A percentile compares a stretch with the other conserved stretches of the same genome.
These are phyloP conservation scores for Zygoascus bituminiphila DNA, from an alignment of 805 yeast species.

Conservation along the genomic window DNA sequence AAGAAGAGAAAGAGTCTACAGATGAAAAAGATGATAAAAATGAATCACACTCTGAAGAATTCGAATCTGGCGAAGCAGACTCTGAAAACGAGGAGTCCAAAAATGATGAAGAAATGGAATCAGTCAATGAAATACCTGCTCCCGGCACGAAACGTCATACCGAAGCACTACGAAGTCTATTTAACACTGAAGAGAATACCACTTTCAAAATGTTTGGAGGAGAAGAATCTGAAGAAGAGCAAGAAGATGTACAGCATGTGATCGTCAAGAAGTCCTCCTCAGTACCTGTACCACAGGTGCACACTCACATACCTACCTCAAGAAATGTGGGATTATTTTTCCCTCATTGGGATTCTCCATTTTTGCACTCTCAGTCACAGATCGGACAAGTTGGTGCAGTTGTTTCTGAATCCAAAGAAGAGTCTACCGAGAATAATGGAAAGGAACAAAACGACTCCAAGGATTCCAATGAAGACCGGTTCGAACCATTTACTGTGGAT, in stretches of 20 bases:
- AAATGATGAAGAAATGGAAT: too few relatives aligned
- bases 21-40: too few relatives aligned
- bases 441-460: neutral
- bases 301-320: neutral
- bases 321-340: constrained; percentile 50
- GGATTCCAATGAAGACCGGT: neutral
- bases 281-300: neutral
- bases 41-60: too few relatives aligned
- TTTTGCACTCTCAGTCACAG: constrained; percentile 77
- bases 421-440: neutral
- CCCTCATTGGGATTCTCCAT: constrained; percentile 78
- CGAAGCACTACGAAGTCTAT: constrained; percentile 12
- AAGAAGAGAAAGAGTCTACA: too few relatives aligned
- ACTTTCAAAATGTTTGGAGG: constrained; percentile 18
- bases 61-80: too few relatives aligned
- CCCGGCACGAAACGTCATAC: constrained; percentile 7
- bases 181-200: constrained; percentile 11
- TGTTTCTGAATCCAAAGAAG: constrained; percentile 9
- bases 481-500: constrained; percentile 27
- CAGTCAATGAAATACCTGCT: constrained; percentile 1
- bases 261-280: neutral
- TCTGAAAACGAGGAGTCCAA: too few relatives aligned
- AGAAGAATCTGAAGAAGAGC: constrained; percentile 12
- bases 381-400: constrained; percentile 34
- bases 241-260: constrained; percentile 1